These are phyloP conservation scores for Nicotiana paniculata DNA, from an alignment of 257 asterid species.

Conservation along the genomic window DNA sequence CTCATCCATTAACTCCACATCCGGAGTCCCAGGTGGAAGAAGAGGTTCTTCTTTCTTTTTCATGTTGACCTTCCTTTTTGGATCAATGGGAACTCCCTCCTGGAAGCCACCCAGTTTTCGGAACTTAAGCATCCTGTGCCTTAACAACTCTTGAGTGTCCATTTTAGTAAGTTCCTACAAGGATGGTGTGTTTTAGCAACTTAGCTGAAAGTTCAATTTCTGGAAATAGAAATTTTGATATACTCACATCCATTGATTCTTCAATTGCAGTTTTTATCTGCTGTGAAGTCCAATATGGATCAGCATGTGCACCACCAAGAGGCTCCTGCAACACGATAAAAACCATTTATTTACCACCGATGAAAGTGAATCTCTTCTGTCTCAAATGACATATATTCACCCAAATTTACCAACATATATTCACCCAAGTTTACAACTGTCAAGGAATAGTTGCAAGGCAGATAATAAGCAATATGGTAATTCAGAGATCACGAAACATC, in stretches of 20 bases:
- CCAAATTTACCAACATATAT: background rate
- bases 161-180: slow-evolving; percentile 67
- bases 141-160: slow-evolving; percentile 58
- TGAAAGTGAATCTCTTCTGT: background rate
- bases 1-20: slow-evolving; percentile 46
- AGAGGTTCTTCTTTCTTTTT: slow-evolving; percentile 55
- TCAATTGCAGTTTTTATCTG: slow-evolving; percentile 79
- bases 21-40: slow-evolving; percentile 38
- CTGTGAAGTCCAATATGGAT: slow-evolving; percentile 89
- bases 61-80: slow-evolving; percentile 54
- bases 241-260: slow-evolving; percentile 85
- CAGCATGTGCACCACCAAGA: slow-evolving; percentile 96
- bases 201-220: background rate
- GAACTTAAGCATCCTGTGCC: slow-evolving; percentile 67
- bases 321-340: slow-evolving; percentile 62
- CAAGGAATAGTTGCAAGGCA: background rate
- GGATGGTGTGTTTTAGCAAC: slow-evolving; percentile 17
- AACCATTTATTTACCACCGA: background rate
- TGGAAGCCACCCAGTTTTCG: slow-evolving; percentile 63
- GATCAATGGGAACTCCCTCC: slow-evolving; percentile 68
- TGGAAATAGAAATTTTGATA: slow-evolving; percentile 8
- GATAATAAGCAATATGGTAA: background rate
- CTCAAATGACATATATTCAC: background rate
- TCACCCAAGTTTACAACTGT: background rate
- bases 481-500: background rate